These are phyloP conservation scores for Dianthus caryophyllus DNA, from an alignment of 148 eudicot species.

Conservation along the genomic window DNA sequence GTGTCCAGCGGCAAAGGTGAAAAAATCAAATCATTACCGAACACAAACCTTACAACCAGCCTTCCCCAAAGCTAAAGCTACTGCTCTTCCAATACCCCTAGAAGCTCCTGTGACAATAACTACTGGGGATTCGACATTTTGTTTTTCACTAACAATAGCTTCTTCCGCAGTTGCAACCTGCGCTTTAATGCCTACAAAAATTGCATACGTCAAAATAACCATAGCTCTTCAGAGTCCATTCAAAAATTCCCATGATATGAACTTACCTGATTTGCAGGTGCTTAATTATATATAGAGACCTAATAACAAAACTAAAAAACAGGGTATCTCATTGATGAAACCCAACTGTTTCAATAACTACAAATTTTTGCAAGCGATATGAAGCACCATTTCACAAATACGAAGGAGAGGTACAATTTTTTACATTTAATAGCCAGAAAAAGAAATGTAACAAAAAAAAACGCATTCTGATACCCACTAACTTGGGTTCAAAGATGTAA, in stretches of 20 bases:
- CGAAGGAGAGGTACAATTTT: background rate
- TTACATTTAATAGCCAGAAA: background rate
- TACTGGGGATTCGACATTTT: slow-evolving; percentile 68
- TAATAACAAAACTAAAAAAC: background rate
- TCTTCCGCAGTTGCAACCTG: slow-evolving; percentile 63
- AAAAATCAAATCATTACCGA: background rate
- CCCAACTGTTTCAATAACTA: background rate
- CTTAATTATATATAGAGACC: background rate
- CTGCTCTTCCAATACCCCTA: slow-evolving; percentile 89
- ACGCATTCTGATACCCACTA: background rate
- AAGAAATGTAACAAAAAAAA: background rate
- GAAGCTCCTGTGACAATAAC: slow-evolving; percentile 93
- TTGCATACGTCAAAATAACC: background rate
- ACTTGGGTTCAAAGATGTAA: background rate
- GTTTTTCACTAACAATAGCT: slow-evolving; percentile 37
- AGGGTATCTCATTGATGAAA: background rate
- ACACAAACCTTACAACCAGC: slow-evolving; percentile 84
- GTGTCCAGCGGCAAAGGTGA: background rate
- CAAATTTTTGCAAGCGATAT: background rate
- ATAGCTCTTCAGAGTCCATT: background rate
- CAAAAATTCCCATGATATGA: background rate
- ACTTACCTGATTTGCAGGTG: background rate
- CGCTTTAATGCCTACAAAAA: slow-evolving; percentile 50
- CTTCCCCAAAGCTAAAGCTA: slow-evolving; percentile 82
- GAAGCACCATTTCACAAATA: background rate